Percentiles rank a stretch among this genome's conserved stretches.
Conservation (phyloP, 495 filamentous ascomycete genomes). For the Lichenothelia convexa region DNA sequence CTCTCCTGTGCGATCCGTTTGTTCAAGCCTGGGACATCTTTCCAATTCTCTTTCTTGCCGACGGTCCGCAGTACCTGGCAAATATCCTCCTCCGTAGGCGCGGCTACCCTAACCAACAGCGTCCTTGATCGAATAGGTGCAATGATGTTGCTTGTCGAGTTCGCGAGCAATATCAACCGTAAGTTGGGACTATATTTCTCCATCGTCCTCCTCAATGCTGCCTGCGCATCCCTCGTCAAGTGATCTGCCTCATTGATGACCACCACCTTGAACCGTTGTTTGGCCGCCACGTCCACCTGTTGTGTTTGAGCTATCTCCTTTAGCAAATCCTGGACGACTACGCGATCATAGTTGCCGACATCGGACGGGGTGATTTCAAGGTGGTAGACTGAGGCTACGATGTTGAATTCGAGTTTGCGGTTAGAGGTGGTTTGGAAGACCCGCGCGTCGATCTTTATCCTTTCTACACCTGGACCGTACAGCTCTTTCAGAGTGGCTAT, state of each 20-base stretch:
- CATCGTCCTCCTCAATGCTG: conserved; percentile 88
- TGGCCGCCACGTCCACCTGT: conserved; percentile 78
- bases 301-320: conserved; percentile 98
- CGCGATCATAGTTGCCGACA: conserved; percentile 89
- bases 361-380: conserved; percentile 96
- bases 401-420: conserved; percentile 97
- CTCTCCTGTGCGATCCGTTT: conserved; percentile 77
- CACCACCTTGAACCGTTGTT: conserved; percentile 91
- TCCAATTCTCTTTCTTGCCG: conserved; percentile 61
- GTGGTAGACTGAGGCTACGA: conserved; percentile 88
- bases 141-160: conserved; percentile 93
- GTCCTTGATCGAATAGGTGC: conserved; percentile 83
- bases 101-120: conserved; percentile 77
- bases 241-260: conserved; percentile 99
- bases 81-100: conserved; percentile 73
- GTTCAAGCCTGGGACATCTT: conserved; percentile 49
- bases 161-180: conserved; percentile 76
- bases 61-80: conserved; percentile 54
- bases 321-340: conserved; percentile 84
- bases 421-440: conserved; percentile 90
- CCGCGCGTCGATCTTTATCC: conserved; percentile 38
- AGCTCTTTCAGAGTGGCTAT: conserved; percentile 46
- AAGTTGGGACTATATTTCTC: conserved; percentile 97
- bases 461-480: conserved; percentile 19
- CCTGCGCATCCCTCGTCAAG: conserved; percentile 84